phyloP scores from a whole-genome alignment of 1,284 basidiomycete species.

The Trichosporon inkin region DNA sequence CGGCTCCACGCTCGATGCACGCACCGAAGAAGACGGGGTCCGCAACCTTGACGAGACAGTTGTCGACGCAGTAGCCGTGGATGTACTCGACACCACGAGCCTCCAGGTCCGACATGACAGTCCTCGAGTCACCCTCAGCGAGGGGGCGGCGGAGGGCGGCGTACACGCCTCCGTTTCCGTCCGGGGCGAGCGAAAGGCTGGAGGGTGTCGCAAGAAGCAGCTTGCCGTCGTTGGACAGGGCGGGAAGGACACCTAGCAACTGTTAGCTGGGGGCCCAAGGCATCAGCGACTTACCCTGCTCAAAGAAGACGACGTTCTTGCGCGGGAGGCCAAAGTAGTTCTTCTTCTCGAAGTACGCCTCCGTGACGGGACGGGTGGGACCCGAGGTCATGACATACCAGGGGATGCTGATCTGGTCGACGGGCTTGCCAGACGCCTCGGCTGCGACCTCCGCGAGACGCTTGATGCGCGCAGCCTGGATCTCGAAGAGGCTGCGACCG shows the following conservation, averaged over 20 bases:
- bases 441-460: constrained; percentile 72
- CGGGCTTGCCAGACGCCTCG: constrained; percentile 56
- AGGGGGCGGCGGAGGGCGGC: constrained; percentile 80
- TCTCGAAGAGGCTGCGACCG: constrained; percentile 90
- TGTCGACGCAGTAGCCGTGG: constrained; percentile 97
- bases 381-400: constrained; percentile 99
- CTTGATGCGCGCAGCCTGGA: constrained; percentile 90
- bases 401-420: constrained; percentile 62
- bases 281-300: constrained; percentile 69
- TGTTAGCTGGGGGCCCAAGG: constrained; percentile 19
- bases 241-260: constrained; percentile 82
- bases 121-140: constrained; percentile 56
- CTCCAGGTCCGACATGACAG: constrained; percentile 79
- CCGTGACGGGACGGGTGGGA: constrained; percentile 83
- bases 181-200: constrained; percentile 85
- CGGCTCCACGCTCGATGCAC: constrained; percentile 76
- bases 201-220: constrained; percentile 77
- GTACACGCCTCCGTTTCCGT: constrained; percentile 97
- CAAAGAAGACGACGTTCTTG: constrained; percentile 86
- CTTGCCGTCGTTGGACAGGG: constrained; percentile 89
- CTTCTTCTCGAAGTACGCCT: constrained; percentile 75
- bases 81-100: constrained; percentile 78
- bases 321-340: constrained; percentile 77
- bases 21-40: constrained; percentile 96
- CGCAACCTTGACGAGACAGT: constrained; percentile 95